Evolutionary conservation across 2,329 filamentous ascomycete species (phyloP).

Genomic region (Xylaria sp.): DNA sequence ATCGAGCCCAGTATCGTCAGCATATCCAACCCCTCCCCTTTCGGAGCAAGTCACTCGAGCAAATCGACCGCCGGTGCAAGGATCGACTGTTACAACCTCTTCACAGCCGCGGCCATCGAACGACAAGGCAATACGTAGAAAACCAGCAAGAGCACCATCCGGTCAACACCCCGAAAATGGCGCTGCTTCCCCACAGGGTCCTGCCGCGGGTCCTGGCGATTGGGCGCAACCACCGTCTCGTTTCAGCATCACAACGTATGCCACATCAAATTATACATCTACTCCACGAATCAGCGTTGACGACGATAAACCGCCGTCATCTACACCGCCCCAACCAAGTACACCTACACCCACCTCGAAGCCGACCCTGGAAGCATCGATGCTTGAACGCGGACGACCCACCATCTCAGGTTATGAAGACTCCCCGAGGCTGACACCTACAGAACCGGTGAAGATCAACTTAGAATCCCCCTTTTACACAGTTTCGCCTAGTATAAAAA

Average conservation of each 20-base stretch:
- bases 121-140: constrained; percentile 59
- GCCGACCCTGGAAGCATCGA: constrained; percentile 43
- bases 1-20: constrained; percentile 27
- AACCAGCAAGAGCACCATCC: constrained; percentile 52
- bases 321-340: constrained; percentile 51
- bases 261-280: constrained; percentile 61
- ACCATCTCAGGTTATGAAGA: constrained; percentile 47
- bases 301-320: constrained; percentile 53
- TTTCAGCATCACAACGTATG: constrained; percentile 73
- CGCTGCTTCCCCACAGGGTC: constrained; percentile 41
- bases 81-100: constrained; percentile 5
- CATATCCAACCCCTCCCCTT: constrained; percentile 54
- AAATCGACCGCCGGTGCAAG: constrained; percentile 31
- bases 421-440: constrained; percentile 35
- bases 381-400: constrained; percentile 56
- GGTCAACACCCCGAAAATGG: constrained; percentile 51
- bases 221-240: constrained; percentile 67
- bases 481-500: constrained; percentile 23
- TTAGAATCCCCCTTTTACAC: constrained; percentile 48
- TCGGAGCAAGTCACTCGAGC: constrained; percentile 47
- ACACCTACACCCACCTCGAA: constrained; percentile 42
- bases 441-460: constrained; percentile 48
- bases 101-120: constrained; percentile 43
- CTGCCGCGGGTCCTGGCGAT: constrained; percentile 47
- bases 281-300: constrained; percentile 55